Evolutionary conservation across 2,329 filamentous ascomycete genomes (phyloP).

Genomic region (Macrophomina pseudophaseolina): DNA sequence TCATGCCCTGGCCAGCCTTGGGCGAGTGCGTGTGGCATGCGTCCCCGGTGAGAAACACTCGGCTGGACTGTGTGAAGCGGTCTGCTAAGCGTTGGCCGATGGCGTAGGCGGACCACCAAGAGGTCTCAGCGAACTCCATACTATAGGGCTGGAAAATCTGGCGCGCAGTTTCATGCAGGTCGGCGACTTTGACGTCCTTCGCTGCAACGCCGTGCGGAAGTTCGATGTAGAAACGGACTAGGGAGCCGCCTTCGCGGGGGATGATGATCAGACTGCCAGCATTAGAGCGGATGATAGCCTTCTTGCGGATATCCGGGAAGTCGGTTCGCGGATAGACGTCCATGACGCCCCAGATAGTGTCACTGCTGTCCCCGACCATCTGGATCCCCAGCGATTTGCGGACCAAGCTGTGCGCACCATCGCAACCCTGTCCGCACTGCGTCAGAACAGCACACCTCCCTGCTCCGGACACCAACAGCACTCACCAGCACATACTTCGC

Average conservation of each 20-base stretch:
- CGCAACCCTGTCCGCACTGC: conserved; percentile 44
- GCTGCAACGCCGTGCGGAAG: conserved; percentile 54
- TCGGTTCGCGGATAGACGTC: conserved; percentile 56
- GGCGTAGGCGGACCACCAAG: conserved; percentile 75
- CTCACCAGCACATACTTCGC: conserved; percentile 44
- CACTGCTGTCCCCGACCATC: conserved; percentile 65
- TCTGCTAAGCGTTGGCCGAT: conserved; percentile 74
- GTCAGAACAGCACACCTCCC: neutral
- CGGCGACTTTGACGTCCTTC: conserved; percentile 58
- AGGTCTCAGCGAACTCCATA: conserved; percentile 52
- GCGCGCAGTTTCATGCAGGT: conserved; percentile 55
- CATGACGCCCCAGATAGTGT: conserved; percentile 64
- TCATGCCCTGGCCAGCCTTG: conserved; percentile 72
- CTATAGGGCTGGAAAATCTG: conserved; percentile 56
- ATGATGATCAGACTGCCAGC: conserved; percentile 57
- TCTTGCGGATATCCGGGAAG: conserved; percentile 59
- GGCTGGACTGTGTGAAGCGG: conserved; percentile 67
- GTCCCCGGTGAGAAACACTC: conserved; percentile 73
- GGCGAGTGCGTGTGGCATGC: conserved; percentile 73
- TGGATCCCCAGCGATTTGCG: conserved; percentile 57
- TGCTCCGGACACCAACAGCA: no score
- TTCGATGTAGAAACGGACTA: conserved; percentile 69
- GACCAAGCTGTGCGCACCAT: conserved; percentile 60
- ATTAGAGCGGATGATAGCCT: conserved; percentile 54
- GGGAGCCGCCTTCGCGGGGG: conserved; percentile 58